Percentiles rank a stretch among this genome's conserved stretches.
Evolutionary conservation across 2,329 filamentous ascomycete species (phyloP).

Genomic region (Fusarium goolgardi): DNA sequence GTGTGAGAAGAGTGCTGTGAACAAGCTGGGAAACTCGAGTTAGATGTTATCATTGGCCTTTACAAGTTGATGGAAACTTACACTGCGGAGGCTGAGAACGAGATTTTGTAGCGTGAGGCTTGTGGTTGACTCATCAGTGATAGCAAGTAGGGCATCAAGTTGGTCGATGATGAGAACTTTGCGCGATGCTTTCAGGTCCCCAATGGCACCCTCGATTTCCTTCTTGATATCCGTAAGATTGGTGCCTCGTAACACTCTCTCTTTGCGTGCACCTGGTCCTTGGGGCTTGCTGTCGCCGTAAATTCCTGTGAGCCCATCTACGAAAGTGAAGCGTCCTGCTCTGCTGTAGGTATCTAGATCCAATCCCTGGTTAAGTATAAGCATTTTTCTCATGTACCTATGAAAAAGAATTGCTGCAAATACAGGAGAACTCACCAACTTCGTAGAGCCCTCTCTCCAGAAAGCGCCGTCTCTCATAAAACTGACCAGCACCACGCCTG

Average conservation of each 20-base stretch:
- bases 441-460: constrained; percentile 78
- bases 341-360: constrained; percentile 72
- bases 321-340: constrained; percentile 73
- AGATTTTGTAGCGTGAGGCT: constrained; percentile 64
- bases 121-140: constrained; percentile 59
- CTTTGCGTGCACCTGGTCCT: constrained; percentile 16
- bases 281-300: constrained; percentile 52
- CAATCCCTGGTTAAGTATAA: constrained; percentile 65
- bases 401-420: background rate
- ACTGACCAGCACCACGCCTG: constrained; percentile 79
- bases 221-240: constrained; percentile 53
- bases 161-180: constrained; percentile 75
- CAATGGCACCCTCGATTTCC: constrained; percentile 56
- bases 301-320: constrained; percentile 77
- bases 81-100: constrained; percentile 71
- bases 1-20: constrained; percentile 73
- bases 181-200: constrained; percentile 48
- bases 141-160: constrained; percentile 72
- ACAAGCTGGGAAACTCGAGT: constrained; percentile 59
- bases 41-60: background rate
- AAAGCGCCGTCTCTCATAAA: constrained; percentile 83
- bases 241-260: constrained; percentile 48
- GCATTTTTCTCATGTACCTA: background rate
- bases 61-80: constrained; percentile 54
- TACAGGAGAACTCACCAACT: constrained; percentile 63